These are phyloP conservation scores for Jasminum sambac DNA, from an alignment of 257 asterid genomes.

Conservation along the genomic window DNA sequence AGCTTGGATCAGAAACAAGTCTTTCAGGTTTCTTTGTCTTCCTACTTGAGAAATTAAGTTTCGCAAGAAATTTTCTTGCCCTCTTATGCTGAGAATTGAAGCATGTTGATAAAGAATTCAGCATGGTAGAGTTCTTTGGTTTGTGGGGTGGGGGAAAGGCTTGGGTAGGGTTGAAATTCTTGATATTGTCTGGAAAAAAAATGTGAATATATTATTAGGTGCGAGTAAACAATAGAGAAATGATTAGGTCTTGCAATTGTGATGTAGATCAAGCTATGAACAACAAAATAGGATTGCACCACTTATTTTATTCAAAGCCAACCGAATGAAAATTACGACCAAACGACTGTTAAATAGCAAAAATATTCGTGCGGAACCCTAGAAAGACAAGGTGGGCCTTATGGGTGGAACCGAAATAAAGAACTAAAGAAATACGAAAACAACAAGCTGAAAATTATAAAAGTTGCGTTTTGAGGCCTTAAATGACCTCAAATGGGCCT, in stretches of 20 bases:
- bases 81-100: slow-evolving; percentile 27
- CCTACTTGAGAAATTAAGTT: slow-evolving; percentile 27
- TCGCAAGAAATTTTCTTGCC: slow-evolving; percentile 27
- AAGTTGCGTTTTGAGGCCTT: no score
- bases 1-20: slow-evolving; percentile 28
- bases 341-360: no score
- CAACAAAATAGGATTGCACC: no score
- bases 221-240: slow-evolving; percentile 6
- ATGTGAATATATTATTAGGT: slow-evolving; percentile 10
- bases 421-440: no score
- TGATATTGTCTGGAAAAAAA: slow-evolving; percentile 28
- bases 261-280: no score
- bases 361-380: no score
- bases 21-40: slow-evolving; percentile 26
- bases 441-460: no score
- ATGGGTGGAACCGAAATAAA: no score
- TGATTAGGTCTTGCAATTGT: slow-evolving; percentile 18
- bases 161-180: neutral
- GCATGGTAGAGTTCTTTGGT: slow-evolving; percentile 25
- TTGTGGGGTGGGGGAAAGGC: neutral
- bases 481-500: no score
- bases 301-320: no score
- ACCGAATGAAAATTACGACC: no score
- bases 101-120: slow-evolving; percentile 34
- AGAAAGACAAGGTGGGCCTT: neutral